Evolutionary conservation across 495 filamentous ascomycete species (phyloP), one percentile per base, ranked within the genome.

Genomic region (Hypomontagnella monticulosa): DNA sequence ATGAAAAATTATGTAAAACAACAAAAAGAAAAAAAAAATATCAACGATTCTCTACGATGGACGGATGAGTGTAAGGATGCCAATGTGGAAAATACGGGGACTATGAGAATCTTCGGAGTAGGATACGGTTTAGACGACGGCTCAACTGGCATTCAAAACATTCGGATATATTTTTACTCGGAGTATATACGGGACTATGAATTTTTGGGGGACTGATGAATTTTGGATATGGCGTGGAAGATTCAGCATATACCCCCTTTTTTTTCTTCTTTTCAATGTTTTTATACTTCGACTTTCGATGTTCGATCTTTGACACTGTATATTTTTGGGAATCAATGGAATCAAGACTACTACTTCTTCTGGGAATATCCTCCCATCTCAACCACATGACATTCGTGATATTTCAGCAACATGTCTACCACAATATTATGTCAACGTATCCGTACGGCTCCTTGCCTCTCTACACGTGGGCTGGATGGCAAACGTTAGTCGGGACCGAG

Each of bases 231-330:
- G 66, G 66, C 66, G 61, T 61, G 66, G 66, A 61, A 61, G 66
- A 69, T 61, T 54, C 44, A 65, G 61, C 67, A 70, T 70, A 70
- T 70, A 70, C 67, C 67, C 67, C 67, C 57, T 65, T 69, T 49
- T 60, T 65, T 69, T 49, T 60, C 23, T 27, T 68, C 44, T 57
- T 48, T 63, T 59, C 54, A 36, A 63, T 34, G 52, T 68, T 36
- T 59, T 49, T 51, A 19, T 33, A 27, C 19, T 61, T 54, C 42
- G 19, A 61, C 27, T 30, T 64, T 69, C 44, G 49, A 60, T 61
- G 57, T 10, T 48, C 15, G 53, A 51, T 56, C 48, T 57, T 58
- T 58, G 16, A 52, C 37, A 38, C 12, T 69, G 66, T 69, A 69
- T 56, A 69, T 64, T 64, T 69, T 59, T 49, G 40, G 51, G 49